Evolutionary conservation across 2,329 filamentous ascomycete genomes (phyloP).

Genomic region (Fusarium coicis): DNA sequence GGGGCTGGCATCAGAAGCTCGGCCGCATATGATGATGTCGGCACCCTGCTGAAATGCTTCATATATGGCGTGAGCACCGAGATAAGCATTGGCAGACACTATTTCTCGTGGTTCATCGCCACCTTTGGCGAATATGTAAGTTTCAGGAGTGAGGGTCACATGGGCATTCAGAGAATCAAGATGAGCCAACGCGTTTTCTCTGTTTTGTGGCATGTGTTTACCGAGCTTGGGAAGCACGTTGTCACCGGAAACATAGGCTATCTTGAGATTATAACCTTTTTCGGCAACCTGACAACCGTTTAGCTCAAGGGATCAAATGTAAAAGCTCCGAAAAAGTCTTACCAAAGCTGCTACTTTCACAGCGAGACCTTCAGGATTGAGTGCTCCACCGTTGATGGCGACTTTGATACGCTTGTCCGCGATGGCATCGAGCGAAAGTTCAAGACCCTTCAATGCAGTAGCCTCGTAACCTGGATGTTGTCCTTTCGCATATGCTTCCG

Average conservation of each 20-base stretch:
- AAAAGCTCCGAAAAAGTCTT: fast-evolving
- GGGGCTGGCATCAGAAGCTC: background rate
- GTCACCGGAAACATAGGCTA: background rate
- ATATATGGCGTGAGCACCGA: background rate
- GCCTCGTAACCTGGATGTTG: background rate
- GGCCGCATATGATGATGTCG: background rate
- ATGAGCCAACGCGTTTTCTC: background rate
- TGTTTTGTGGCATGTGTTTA: background rate
- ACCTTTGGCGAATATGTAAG: background rate
- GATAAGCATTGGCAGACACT: background rate
- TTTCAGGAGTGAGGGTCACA: background rate
- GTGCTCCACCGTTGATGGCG: background rate
- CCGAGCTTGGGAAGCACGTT: background rate
- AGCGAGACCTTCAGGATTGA: background rate
- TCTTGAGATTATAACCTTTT: background rate
- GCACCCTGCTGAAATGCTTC: background rate
- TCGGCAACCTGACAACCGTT: background rate
- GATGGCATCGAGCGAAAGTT: background rate
- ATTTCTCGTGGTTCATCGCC: background rate
- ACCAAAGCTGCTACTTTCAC: background rate
- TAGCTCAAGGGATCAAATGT: fast-evolving
- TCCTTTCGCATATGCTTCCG: background rate
- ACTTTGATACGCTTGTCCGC: background rate
- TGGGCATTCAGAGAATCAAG: background rate
- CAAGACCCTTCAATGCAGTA: background rate